Percentiles rank a stretch among this genome's conserved stretches.
These are phyloP conservation scores for Penicillium desertorum DNA, from an alignment of 495 filamentous ascomycete genomes.

Conservation along the genomic window DNA sequence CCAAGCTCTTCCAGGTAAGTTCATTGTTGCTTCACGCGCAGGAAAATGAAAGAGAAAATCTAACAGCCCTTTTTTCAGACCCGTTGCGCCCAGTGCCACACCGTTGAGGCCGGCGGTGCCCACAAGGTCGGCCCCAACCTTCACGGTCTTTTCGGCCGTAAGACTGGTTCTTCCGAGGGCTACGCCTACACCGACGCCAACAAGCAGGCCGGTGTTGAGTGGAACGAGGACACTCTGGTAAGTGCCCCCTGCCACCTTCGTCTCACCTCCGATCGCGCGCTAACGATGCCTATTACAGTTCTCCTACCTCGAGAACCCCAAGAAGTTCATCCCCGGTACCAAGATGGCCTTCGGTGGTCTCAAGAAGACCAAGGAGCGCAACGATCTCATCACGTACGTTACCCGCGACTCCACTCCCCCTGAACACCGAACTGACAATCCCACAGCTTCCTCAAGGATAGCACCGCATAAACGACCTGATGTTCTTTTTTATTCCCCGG, in stretches of 20 bases:
- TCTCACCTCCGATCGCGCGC: background rate
- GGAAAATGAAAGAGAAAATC: slow-evolving; percentile 3
- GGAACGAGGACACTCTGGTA: slow-evolving; percentile 87
- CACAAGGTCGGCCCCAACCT: slow-evolving; percentile 99
- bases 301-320: slow-evolving; percentile 87
- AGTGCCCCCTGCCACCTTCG: slow-evolving; percentile 25
- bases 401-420: background rate
- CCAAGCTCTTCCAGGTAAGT: slow-evolving; percentile 89
- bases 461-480: slow-evolving; percentile 54
- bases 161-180: slow-evolving; percentile 85
- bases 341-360: slow-evolving; percentile 99
- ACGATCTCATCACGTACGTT: slow-evolving; percentile 96
- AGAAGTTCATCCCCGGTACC: slow-evolving; percentile 97
- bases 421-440: slow-evolving; percentile 2
- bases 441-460: slow-evolving; percentile 65
- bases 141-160: slow-evolving; percentile 95
- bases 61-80: slow-evolving; percentile 54
- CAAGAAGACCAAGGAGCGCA: slow-evolving; percentile 99
- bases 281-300: slow-evolving; percentile 51
- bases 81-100: slow-evolving; percentile 98
- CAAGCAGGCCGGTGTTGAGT: slow-evolving; percentile 90
- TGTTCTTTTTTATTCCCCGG: slow-evolving; percentile 19
- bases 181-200: slow-evolving; percentile 99
- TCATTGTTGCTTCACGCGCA: background rate
- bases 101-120: slow-evolving; percentile 76